Evolutionary conservation across 2,329 filamentous ascomycete species (phyloP), one percentile per base, ranked within the genome.

Genomic region (Diaporthe citri): DNA sequence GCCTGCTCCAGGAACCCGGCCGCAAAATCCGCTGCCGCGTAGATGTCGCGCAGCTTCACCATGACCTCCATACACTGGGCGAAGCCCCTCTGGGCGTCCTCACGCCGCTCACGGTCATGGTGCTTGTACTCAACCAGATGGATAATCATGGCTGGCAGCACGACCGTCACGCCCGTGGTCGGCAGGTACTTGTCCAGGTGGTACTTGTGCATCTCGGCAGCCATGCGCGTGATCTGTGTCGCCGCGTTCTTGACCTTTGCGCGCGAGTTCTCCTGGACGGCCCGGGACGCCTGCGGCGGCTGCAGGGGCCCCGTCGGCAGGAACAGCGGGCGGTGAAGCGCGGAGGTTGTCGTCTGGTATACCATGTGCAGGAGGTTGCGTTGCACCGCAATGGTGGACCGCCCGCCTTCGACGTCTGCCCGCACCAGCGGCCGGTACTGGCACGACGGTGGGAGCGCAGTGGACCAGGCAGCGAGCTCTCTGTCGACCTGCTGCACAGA

Each of bases 11-110:
- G 88, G 86, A 98, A 98, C 3, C 94, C 94, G 0, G 94, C 96
- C n/a, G 95, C 95, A 80, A 97, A 98, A 83, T 98, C 96, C n/a
- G 96, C 96, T 0, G 96, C 95, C 0, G 95, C 93, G 80, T 98
- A 98, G 41, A 95, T 94, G 80, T 98, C 95, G 51, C 95, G 92
- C 25, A 98, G 88, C 77, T 93, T 93, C 82, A 95, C 93, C 88
- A 98, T 94, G 75, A 98, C 95, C 62, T 93, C 90, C 95, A 98
- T 98, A 85, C 96, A 98, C 82, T 95, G 93, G 79, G 93, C 93
- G 86, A 98, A 98, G 28, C 95, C 94, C 74, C 93, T 90, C 34
- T 95, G 89, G 62, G 94, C 95, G 56, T 90, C 88, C 75, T 94
- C 90, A 25, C 95, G 91, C 4, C 93, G 92, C 72, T 92, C 90